Evolutionary conservation across 805 yeast genomes (phyloP).

Genomic region (Komagataella pastoris): DNA sequence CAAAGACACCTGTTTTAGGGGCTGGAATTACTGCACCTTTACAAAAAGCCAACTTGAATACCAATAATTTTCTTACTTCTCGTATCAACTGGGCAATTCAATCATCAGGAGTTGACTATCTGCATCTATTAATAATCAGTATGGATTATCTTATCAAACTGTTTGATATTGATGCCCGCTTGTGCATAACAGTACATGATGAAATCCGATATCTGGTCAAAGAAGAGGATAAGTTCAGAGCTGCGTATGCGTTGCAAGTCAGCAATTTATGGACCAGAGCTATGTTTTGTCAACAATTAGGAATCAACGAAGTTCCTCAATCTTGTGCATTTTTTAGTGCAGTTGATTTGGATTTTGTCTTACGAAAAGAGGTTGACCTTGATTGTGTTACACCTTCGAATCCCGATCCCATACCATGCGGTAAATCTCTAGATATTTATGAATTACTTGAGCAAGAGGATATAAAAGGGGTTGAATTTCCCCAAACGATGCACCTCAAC

Average conservation of each 20-base stretch:
- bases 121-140: conserved; percentile 71
- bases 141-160: conserved; percentile 70
- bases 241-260: conserved; percentile 76
- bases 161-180: conserved; percentile 60
- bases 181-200: conserved; percentile 86
- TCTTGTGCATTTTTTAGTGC: conserved; percentile 92
- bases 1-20: conserved; percentile 84
- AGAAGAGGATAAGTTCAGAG: conserved; percentile 60
- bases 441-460: conserved; percentile 30
- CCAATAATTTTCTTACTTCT: conserved; percentile 67
- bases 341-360: conserved; percentile 77
- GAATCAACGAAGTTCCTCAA: conserved; percentile 82
- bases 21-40: conserved; percentile 88
- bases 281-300: conserved; percentile 86
- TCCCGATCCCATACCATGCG: conserved; percentile 55
- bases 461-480: conserved; percentile 7
- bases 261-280: conserved; percentile 94
- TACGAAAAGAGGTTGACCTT: conserved; percentile 87
- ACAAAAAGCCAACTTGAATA: conserved; percentile 46
- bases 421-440: conserved; percentile 59
- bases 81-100: conserved; percentile 97
- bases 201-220: conserved; percentile 75
- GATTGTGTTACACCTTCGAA: conserved; percentile 90
- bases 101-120: conserved; percentile 93
- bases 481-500: conserved; percentile 3